Evolutionary conservation across 179 eudicot species (phyloP).

Genomic region (Beta macrorhiza): DNA sequence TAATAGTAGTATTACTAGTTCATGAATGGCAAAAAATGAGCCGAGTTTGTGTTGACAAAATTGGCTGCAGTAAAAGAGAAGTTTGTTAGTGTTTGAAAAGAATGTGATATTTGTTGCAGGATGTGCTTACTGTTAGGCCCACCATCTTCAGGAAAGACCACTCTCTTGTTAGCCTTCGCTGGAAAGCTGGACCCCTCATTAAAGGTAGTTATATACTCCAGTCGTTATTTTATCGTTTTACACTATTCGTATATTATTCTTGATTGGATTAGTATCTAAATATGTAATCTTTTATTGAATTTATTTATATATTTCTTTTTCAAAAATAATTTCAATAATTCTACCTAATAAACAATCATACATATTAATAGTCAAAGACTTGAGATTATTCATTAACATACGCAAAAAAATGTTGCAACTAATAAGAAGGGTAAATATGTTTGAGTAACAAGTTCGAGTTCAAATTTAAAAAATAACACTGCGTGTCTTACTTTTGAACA

Average conservation of each 20-base stretch:
- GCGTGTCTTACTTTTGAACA: conserved; percentile 4
- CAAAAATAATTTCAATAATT: too few relatives aligned
- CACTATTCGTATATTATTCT: background rate
- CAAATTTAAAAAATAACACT: too few relatives aligned
- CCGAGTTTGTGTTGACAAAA: conserved; percentile 15
- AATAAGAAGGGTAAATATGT: too few relatives aligned
- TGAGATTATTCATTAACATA: too few relatives aligned
- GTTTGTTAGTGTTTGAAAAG: background rate
- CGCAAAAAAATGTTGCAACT: too few relatives aligned
- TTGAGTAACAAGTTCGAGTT: too few relatives aligned
- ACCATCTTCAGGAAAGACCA: conserved; percentile 49
- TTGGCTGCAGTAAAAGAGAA: background rate
- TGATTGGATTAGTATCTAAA: background rate
- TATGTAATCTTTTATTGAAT: background rate
- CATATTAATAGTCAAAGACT: too few relatives aligned
- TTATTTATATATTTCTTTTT: too few relatives aligned
- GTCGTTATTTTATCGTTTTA: too few relatives aligned
- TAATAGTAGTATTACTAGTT: background rate
- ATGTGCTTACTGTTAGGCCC: conserved; percentile 46
- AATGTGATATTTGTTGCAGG: conserved; percentile 23
- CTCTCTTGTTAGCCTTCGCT: conserved; percentile 48
- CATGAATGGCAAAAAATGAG: background rate
- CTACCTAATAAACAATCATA: too few relatives aligned
- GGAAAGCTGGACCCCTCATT: conserved; percentile 40
- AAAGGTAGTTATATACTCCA: conserved; percentile 22